These are phyloP conservation scores for Cyclanthera cordifolia DNA, from an alignment of 306 rosid genomes.

Conservation along the genomic window DNA sequence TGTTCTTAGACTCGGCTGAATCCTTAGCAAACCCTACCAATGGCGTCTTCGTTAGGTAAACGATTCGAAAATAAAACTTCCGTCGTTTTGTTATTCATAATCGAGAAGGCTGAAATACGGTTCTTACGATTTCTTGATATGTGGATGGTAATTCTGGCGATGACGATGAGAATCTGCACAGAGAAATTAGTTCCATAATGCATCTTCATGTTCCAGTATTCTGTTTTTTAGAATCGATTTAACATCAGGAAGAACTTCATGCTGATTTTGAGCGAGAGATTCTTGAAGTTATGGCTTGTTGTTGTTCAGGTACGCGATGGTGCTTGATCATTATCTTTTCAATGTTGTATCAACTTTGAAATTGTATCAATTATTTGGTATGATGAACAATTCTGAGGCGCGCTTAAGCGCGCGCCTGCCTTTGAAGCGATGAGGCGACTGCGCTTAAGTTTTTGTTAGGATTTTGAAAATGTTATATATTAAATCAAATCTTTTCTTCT, in stretches of 20 bases:
- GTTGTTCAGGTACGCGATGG: conserved; percentile 56
- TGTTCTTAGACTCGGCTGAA: not conserved
- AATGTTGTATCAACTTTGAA: not conserved
- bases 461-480: not conserved
- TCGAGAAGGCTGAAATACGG: conserved; percentile 13
- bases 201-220: not conserved
- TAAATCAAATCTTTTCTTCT: not conserved
- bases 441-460: not conserved
- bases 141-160: conserved; percentile 28
- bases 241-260: not conserved
- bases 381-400: not conserved
- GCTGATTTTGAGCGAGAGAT: not conserved
- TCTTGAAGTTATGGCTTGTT: not conserved
- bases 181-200: conserved; percentile 27
- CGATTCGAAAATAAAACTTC: not conserved
- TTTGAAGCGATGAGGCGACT: not conserved
- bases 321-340: too few relatives aligned
- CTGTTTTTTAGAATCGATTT: not conserved
- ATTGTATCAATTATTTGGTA: not conserved
- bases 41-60: conserved; percentile 29
- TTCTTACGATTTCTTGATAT: conserved; percentile 19
- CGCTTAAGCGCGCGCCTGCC: not conserved
- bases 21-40: not conserved
- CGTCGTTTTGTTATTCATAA: not conserved
- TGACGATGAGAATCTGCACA: conserved; percentile 27